Evolutionary conservation across 306 rosid species (phyloP), one percentile per base, ranked within the genome.

Genomic region (Begonia masoniana): DNA sequence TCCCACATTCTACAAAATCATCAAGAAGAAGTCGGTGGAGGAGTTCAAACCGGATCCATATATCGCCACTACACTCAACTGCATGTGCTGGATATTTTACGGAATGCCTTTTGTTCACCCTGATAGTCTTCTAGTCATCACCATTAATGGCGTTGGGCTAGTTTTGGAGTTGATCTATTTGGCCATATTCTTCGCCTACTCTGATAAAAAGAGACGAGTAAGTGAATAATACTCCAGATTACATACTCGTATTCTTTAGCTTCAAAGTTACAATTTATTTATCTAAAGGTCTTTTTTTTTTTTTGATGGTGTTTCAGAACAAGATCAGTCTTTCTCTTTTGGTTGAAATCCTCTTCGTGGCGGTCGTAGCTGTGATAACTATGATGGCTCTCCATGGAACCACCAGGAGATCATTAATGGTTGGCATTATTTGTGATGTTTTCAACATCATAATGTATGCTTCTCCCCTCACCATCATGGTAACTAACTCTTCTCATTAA

Each of bases 71-170:
- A 68, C 70, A 5, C 23, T 88, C 6, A 88, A 84, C 57, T 88
- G 97, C 68, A 50, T 86, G 6, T 74, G 69, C 9, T 88, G 95
- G 95, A 54, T 76, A 2, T 70, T 79, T 21, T 88, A 84, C 43
- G 97, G 95, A 12, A 6, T 84, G 71, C 94, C 96, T 1, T 75
- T 84, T 51, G 78, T 88, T 41, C 83, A 79, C 23, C 86, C 88
- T 0, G 14, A 88, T 10, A 88, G 86, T 46, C 4, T 68, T 52
- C 74, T 88, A 13, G 88, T 84, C 0, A 47, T 75, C 43, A 77
- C 88, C 31, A 84, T 82, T 14, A 88, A 88, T 43, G 16, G 56
- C 6, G 54, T 76, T 63, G 95, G 97, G 0, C 80, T 88, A 13
- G 60, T 35, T 0, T 23, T 88, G 1, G 86, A 79, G 73, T 50